Conservation (phyloP, 331 rosid genomes). For the Phaseolus coccineus region DNA sequence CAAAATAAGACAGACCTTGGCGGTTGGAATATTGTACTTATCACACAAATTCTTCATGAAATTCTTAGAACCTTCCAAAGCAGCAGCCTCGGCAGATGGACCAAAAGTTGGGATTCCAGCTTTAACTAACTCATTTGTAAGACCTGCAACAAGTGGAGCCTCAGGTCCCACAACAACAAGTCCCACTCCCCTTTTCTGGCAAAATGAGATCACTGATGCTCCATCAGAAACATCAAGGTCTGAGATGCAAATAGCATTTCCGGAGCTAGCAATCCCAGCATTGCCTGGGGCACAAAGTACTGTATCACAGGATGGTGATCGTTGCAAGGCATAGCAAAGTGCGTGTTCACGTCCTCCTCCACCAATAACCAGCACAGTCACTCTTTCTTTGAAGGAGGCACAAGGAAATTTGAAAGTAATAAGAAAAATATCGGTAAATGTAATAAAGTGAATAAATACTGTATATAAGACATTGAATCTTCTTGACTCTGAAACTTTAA, state of each 20-base stretch:
- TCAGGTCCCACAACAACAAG: constrained; percentile 95
- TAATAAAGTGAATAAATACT: constrained; percentile 4
- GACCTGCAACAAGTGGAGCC: constrained; percentile 91
- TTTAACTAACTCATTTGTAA: constrained; percentile 69
- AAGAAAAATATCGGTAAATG: neutral
- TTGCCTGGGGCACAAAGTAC: constrained; percentile 95
- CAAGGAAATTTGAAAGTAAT: constrained; percentile 11
- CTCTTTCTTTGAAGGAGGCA: constrained; percentile 55
- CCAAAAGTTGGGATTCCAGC: constrained; percentile 91
- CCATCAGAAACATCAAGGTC: constrained; percentile 72
- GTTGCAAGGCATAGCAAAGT: constrained; percentile 89
- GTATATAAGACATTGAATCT: neutral
- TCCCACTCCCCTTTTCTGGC: constrained; percentile 76
- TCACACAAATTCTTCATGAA: constrained; percentile 96
- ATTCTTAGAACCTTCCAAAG: constrained; percentile 95
- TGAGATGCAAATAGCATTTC: constrained; percentile 80
- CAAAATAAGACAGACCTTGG: constrained; percentile 68
- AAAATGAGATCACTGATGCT: constrained; percentile 68
- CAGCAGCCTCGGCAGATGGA: constrained; percentile 97
- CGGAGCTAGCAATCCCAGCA: constrained; percentile 84
- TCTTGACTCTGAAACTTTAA: constrained; percentile 1
- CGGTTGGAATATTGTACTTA: constrained; percentile 89
- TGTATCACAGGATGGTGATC: constrained; percentile 74
- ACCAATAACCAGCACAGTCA: constrained; percentile 83
- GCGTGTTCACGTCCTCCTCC: constrained; percentile 99